Evolutionary conservation across 306 rosid genomes (phyloP), one percentile per base, ranked within the genome.

Genomic region (Gastrolobium villosum): DNA sequence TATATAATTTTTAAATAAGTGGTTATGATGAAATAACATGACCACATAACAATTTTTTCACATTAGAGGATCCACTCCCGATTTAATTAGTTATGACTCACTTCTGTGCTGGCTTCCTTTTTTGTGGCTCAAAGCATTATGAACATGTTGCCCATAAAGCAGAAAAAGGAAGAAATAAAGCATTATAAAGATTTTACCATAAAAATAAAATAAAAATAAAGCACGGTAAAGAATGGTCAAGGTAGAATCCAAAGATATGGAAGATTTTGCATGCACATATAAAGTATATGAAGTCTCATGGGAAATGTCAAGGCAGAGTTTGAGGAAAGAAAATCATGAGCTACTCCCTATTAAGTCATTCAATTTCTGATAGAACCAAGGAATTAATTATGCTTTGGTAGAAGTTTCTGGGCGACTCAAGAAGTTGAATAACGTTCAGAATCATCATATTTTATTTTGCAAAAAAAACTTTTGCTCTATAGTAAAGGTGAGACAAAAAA

Each of bases 211-310:
- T 3, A 39, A 6, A 6, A 39, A 39, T 39, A 39, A 39, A 4
- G 6, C 43, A 39, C 6, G 35, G 13, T 13, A 7, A 13, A 43
- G 63, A 80, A 65, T 73, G 70, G 52, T 30, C 53, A 74, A 80
- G 62, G 63, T 74, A 59, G 50, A 71, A 81, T 74, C 65, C 45
- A 79, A 71, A n/a, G 70, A 53, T 52, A 65, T 73, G 66, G 63
- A 65, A 70, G 20, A 28, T 41, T 54, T 77, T 66, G 67, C 69
- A 67, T 55, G 69, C 60, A 67, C 48, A 43, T 7, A 66, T 11
- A 44, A 54, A 57, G 31, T 40, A 55, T 77, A 54, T 66, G 67
- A 30, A 9, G 9, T 43, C 31, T 14, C 31, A 40, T 41, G 63
- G 37, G 10, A 50, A 52, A 40, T 62, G 44, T 50, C 63, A 20